Evolutionary conservation across 768 basidiomycete genomes (phyloP).

Genomic region (Collybia nuda): DNA sequence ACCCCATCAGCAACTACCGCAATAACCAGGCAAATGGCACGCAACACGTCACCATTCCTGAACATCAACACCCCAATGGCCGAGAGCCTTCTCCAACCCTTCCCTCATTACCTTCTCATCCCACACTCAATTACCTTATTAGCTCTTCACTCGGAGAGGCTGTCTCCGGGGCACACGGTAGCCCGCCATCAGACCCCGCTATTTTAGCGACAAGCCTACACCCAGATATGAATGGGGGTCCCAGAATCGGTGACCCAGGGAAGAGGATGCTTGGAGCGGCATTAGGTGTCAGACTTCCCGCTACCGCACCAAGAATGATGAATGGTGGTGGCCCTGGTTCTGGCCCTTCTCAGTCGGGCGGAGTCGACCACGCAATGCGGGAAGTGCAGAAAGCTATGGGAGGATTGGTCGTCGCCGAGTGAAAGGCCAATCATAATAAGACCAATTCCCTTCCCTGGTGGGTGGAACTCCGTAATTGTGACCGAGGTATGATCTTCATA

Average conservation of each 20-base stretch:
- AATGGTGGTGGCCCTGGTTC: constrained; percentile 36
- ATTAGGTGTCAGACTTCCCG: constrained; percentile 80
- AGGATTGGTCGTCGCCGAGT: constrained; percentile 73
- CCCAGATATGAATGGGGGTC: constrained; percentile 46
- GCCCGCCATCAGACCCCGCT: constrained; percentile 62
- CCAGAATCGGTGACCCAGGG: constrained; percentile 84
- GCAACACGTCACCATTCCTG: constrained; percentile 53
- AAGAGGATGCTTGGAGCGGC: constrained; percentile 89
- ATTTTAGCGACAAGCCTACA: constrained; percentile 61
- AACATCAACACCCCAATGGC: constrained; percentile 43
- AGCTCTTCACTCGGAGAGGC: constrained; percentile 66
- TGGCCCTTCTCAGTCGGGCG: constrained; percentile 38
- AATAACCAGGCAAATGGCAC: constrained; percentile 28
- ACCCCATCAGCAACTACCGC: constrained; percentile 31
- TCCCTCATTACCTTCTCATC: constrained; percentile 77
- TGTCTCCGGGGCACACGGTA: constrained; percentile 37
- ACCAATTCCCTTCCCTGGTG: constrained; percentile 2
- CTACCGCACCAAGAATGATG: constrained; percentile 61
- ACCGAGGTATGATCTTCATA: not conserved
- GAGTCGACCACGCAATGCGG: constrained; percentile 57
- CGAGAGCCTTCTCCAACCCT: constrained; percentile 84
- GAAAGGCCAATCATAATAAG: constrained; percentile 19
- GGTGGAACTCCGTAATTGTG: not conserved
- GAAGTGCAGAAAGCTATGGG: constrained; percentile 79
- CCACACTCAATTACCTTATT: constrained; percentile 83